Base-by-base conservation (phyloP, 139 green algal genomes). In the Limnomonas spitsbergensis region DNA sequence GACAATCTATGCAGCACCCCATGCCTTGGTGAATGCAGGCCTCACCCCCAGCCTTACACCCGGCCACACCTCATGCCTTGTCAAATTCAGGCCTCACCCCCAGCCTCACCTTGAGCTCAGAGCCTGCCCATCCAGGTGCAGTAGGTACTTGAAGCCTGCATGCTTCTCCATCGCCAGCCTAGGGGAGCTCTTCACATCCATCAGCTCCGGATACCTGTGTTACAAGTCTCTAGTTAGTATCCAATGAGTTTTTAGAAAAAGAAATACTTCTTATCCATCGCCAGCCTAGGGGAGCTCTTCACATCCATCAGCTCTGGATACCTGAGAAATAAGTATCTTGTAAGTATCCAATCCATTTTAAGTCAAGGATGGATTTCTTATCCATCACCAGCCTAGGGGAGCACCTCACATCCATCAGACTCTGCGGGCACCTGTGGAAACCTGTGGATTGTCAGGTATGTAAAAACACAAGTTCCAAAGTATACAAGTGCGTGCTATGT, bases 51-150 rank as follows among this genome's bases (percentile, higher is more conserved):
- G n/a, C n/a, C n/a, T n/a, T n/a, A n/a, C n/a, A n/a, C n/a, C n/a
- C n/a, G n/a, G n/a, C n/a, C n/a, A n/a, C n/a, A n/a, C n/a, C n/a
- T n/a, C n/a, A n/a, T n/a, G n/a, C n/a, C n/a, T n/a, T n/a, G n/a
- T n/a, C n/a, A n/a, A n/a, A n/a, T n/a, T n/a, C n/a, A n/a, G 47
- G 47, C 47, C 14, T 29, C 47, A 61, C 14, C 47, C 20, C 20
- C 14, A 61, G 20, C 20, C 47, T 61, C 47, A 61, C 2, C 81
- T 38, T 53, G 77, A 81, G 34, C 66, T 77, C 2, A 81, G 77
- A 2, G 56, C 77, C 68, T 81, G 77, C 2, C 77, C 77, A 52
- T 81, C 77, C 34, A 81, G 7, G 67, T 77, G 68, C 68, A 81
- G 24, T 2, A 81, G 52, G 68, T 81, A 81, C 68, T 81, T 81